Base-by-base conservation (phyloP, 345 rosid genomes). In the Trapa bicornis region DNA sequence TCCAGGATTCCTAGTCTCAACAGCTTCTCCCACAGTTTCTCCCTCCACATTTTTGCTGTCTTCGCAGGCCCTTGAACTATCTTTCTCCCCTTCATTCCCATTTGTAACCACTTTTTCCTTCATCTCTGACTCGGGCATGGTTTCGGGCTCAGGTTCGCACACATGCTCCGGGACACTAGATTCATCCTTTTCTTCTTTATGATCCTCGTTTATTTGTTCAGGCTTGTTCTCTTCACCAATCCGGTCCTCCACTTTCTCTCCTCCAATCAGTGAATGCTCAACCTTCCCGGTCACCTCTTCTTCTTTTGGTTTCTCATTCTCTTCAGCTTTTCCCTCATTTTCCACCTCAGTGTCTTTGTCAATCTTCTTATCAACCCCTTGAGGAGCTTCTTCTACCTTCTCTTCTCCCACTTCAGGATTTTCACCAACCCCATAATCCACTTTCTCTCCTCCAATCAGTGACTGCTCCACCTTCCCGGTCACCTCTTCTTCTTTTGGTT, bases 1-100 rank as follows among this genome's bases (percentile, higher is more conserved):
- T 22, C 75, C 81, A 56, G 52, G 63, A 63, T 71, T 74, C 48
- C 85, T 79, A 72, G 78, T 83, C 75, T 75, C 75, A 41, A 68
- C 62, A 41, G 29, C 29, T 22, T 22, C 29, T 22, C 29, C 29
- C 29, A 22, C 29, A 41, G 58, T 72, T 70, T 76, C 79, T 50
- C 67, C 83, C 56, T 81, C 81, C 6, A 67, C 72, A 66, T 75
- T 76, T 67, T 74, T 77, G 58, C 63, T 70, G 57, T 47, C 54
- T 68, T 67, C 64, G 17, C 48, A 65, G 22, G 67, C 39, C 53
- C 39, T 75, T 43, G 71, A 41, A 43, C 14, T 43, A 38, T 74
- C 67, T 7, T 67, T 72, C 43, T 68, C 69, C 66, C 74, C 76
- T 15, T 53, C 69, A 9, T 50, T 67, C 38, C 67, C 68, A 8